Evolutionary conservation across 2,329 filamentous ascomycete genomes (phyloP).

Genomic region (Microdochium bolleyi): DNA sequence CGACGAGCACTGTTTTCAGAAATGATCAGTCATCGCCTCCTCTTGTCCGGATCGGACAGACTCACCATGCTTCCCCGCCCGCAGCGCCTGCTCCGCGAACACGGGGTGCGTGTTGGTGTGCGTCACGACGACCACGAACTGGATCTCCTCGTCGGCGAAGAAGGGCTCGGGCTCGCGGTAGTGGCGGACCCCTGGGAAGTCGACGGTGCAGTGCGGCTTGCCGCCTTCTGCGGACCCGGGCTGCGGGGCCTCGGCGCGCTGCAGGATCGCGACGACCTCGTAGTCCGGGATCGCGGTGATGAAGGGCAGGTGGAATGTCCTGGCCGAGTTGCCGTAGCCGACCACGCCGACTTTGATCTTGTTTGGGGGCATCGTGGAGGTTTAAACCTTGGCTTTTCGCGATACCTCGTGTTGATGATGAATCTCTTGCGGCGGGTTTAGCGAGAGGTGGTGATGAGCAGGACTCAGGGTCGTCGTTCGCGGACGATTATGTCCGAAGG

Average conservation of each 20-base stretch:
- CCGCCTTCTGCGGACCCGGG: conserved; percentile 14
- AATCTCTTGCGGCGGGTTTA: too few species aligned
- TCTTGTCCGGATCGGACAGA: too few species aligned
- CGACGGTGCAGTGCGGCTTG: conserved; percentile 33
- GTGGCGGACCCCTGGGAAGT: conserved; percentile 40
- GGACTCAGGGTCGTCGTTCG: too few species aligned
- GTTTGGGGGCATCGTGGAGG: not conserved
- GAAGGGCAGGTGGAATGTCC: conserved; percentile 41
- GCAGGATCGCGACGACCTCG: conserved; percentile 36
- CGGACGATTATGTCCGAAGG: too few species aligned
- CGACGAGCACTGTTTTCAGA: conserved; percentile 43
- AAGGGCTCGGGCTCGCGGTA: conserved; percentile 52
- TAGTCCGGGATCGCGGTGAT: conserved; percentile 37
- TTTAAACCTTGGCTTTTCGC: too few species aligned
- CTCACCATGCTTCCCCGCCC: conserved; percentile 49
- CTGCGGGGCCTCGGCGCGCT: conserved; percentile 30
- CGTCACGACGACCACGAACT: conserved; percentile 55
- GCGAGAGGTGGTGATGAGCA: too few species aligned
- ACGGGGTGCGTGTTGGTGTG: conserved; percentile 40
- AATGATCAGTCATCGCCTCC: not conserved
- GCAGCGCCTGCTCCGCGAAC: conserved; percentile 45
- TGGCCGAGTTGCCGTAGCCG: conserved; percentile 40
- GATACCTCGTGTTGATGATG: too few species aligned
- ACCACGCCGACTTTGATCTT: conserved; percentile 38
- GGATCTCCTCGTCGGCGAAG: conserved; percentile 47